Evolutionary conservation across 345 rosid genomes (phyloP).

Genomic region (Sonneratia alba): DNA sequence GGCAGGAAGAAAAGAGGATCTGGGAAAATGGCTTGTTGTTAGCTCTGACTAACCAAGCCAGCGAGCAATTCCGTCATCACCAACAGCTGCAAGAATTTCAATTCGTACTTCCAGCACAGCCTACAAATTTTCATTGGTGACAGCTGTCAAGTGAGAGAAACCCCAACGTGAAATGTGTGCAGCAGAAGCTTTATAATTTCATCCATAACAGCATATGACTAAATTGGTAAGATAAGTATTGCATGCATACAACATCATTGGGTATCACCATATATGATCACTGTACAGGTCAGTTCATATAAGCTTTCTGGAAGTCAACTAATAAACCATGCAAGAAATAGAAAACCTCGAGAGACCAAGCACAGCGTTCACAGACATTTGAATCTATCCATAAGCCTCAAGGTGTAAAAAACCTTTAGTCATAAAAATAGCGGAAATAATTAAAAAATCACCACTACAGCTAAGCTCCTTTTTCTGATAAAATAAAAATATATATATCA

Average conservation of each 20-base stretch:
- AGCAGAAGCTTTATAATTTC: neutral
- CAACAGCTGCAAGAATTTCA: conserved; percentile 74
- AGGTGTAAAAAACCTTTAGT: neutral
- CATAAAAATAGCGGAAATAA: neutral
- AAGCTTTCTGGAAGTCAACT: neutral
- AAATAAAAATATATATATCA: neutral
- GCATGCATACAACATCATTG: neutral
- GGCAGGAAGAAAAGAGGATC: neutral
- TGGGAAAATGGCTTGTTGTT: neutral
- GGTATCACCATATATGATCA: neutral
- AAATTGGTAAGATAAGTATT: neutral
- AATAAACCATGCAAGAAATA: neutral
- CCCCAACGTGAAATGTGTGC: neutral
- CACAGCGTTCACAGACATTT: neutral
- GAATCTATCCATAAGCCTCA: neutral
- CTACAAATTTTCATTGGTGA: conserved; percentile 32
- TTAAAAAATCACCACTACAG: no score
- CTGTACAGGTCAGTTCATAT: neutral
- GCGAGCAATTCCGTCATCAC: conserved; percentile 82
- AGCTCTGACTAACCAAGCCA: conserved; percentile 53
- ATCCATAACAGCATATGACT: neutral
- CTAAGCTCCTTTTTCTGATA: no score
- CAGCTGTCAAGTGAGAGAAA: neutral
- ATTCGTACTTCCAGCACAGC: conserved; percentile 66
- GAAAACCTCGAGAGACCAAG: neutral